Evolutionary conservation across 2,329 filamentous ascomycete species (phyloP).

Genomic region (Alternaria consortialis): DNA sequence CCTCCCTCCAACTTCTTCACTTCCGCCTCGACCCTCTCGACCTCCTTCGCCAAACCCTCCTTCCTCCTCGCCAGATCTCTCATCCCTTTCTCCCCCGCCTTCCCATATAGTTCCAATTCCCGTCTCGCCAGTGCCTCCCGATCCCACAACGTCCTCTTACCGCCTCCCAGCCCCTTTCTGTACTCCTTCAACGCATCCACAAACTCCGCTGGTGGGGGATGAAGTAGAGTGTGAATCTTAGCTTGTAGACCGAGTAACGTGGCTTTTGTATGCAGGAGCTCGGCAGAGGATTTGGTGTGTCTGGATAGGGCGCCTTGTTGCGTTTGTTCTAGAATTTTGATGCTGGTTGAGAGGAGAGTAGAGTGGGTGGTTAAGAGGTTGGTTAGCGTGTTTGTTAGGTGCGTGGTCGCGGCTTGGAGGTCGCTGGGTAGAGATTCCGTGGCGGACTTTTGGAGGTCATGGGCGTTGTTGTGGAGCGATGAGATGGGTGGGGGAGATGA

Average conservation of each 20-base stretch:
- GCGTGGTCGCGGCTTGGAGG: slow-evolving; percentile 40
- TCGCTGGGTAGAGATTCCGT: slow-evolving; percentile 28
- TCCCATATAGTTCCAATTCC: slow-evolving; percentile 49
- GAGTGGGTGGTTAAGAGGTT: slow-evolving; percentile 50
- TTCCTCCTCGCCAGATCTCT: slow-evolving; percentile 53
- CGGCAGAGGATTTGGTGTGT: slow-evolving; percentile 53
- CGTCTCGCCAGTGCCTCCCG: slow-evolving; percentile 45
- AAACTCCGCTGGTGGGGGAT: slow-evolving; percentile 41
- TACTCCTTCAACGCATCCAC: slow-evolving; percentile 45
- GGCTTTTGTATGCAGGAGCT: slow-evolving; percentile 54
- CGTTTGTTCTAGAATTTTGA: slow-evolving; percentile 58
- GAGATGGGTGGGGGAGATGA: slow-evolving; percentile 17
- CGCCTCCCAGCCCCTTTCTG: slow-evolving; percentile 39
- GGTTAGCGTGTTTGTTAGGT: slow-evolving; percentile 46
- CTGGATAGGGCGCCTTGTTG: slow-evolving; percentile 57
- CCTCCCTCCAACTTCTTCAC: slow-evolving; percentile 8
- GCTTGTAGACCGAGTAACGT: slow-evolving; percentile 55
- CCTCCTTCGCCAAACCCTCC: slow-evolving; percentile 33
- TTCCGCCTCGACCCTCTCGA: slow-evolving; percentile 18
- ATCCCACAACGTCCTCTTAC: slow-evolving; percentile 41
- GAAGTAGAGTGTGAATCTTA: slow-evolving; percentile 37
- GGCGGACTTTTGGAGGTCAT: slow-evolving; percentile 20
- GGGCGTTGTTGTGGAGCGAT: slow-evolving; percentile 20
- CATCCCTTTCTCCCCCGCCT: slow-evolving; percentile 48
- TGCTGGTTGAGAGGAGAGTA: slow-evolving; percentile 48